Base-by-base conservation (phyloP, 176 grass and related monocot species). In the Avena insularis region DNA sequence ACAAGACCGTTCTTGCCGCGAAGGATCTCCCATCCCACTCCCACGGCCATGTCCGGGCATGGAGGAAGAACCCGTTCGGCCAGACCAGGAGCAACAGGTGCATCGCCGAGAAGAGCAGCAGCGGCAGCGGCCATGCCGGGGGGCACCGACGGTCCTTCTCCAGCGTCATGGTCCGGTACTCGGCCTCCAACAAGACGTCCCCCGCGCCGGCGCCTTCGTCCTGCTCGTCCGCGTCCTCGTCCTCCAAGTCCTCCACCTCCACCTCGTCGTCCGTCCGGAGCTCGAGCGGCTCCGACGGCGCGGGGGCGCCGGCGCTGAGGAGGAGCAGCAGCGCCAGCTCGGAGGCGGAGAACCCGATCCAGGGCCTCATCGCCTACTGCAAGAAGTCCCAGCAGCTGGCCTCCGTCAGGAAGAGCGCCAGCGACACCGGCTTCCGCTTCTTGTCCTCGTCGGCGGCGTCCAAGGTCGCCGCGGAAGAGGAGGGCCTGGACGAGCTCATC, bases 321-420 rank as follows among this genome's bases (percentile, higher is more conserved):
- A 90, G 93, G 91, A 96, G 93, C 82, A 96, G 94, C 89, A 98
- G 92, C 81, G 91, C 84, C 16, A 94, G 87, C 84, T 92, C 90
- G 16, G 96, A 98, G 79, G 78, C 82, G 82, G 96, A 96, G 92
- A 96, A 88, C 84, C 93, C 96, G 4, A 94, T 98, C 83, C 93
- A 98, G 81, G 94, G 96, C 4, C 89, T 93, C 20, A 98, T 98
- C 50, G 91, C 93, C 27, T 92, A 96, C 81, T 98, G 96, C 90
- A 98, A 98, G 85, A 98, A 85, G 77, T 98, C 96, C 1, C 96
- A 98, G 82, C 91, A 95, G 64, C 76, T 90, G 61, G 84, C 87
- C 4, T 88, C 92, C 0, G 93, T 86, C 8, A 83, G 94, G 79
- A 98, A 94, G 90, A 98, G 96, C 79, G 88, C 86, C 64, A 96